These are phyloP conservation scores for Trifolium fragiferum DNA, from an alignment of 306 rosid genomes.

Conservation along the genomic window DNA sequence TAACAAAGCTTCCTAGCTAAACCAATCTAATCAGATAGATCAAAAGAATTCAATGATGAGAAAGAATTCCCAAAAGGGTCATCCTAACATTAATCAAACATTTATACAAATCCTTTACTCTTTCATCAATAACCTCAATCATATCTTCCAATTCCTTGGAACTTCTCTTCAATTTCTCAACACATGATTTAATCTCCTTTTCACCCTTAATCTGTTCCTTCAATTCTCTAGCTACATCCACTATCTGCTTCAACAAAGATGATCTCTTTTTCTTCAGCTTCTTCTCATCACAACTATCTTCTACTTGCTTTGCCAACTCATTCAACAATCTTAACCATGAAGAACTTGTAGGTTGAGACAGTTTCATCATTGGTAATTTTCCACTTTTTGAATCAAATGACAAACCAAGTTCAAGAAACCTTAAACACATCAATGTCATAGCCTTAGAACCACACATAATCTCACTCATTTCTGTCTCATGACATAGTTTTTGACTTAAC, in stretches of 20 bases:
- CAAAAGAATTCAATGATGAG: slow-evolving; percentile 41
- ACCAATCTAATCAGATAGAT: slow-evolving; percentile 16
- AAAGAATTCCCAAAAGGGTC: slow-evolving; percentile 59
- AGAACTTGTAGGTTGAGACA: slow-evolving; percentile 32
- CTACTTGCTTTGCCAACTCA: slow-evolving; percentile 39
- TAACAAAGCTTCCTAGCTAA: slow-evolving; percentile 26
- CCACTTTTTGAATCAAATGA: slow-evolving; percentile 47
- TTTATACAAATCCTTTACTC: slow-evolving; percentile 56
- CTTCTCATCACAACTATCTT: slow-evolving; percentile 36
- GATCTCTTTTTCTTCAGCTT: slow-evolving; percentile 19
- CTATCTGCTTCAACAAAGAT: slow-evolving; percentile 40
- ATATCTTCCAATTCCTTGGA: slow-evolving; percentile 46
- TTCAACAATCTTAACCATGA: slow-evolving; percentile 46
- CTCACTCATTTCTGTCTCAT: slow-evolving; percentile 45
- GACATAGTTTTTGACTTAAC: slow-evolving; percentile 35
- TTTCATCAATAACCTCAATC: slow-evolving; percentile 49
- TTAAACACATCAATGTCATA: slow-evolving; percentile 50
- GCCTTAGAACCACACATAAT: slow-evolving; percentile 53
- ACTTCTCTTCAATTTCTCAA: slow-evolving; percentile 43
- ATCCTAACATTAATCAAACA: slow-evolving; percentile 56
- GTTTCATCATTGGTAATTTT: slow-evolving; percentile 5
- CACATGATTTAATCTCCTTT: slow-evolving; percentile 38
- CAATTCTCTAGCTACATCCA: slow-evolving; percentile 45
- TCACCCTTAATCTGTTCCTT: slow-evolving; percentile 42
- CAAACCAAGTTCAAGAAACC: slow-evolving; percentile 46